Evolutionary conservation across 768 basidiomycete species (phyloP).

Genomic region (Russula brevipes): DNA sequence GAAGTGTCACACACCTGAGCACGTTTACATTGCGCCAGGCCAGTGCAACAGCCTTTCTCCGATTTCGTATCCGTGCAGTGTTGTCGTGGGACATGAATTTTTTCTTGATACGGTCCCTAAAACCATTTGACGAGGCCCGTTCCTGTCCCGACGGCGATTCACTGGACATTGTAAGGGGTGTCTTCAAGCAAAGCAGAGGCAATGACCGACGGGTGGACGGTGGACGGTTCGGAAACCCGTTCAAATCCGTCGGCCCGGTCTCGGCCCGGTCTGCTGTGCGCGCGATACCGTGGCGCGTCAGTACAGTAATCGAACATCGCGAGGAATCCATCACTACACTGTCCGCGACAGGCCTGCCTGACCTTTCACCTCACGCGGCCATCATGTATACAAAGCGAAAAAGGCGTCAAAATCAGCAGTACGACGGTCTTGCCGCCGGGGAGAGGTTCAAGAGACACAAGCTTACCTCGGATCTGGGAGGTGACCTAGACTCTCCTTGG

Average conservation of each 20-base stretch:
- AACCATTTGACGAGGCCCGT: not conserved
- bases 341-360: not conserved
- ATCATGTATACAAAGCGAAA: constrained; percentile 57
- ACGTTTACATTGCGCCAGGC: constrained; percentile 12
- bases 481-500: constrained; percentile 49
- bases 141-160: not conserved
- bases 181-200: not conserved
- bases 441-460: constrained; percentile 57
- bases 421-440: constrained; percentile 53
- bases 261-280: constrained; percentile 11
- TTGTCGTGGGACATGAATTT: constrained; percentile 6
- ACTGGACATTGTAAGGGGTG: not conserved
- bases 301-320: constrained; percentile 1
- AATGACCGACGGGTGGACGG: too few relatives aligned
- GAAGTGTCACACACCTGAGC: constrained; percentile 16
- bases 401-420: constrained; percentile 42
- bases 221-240: too few relatives aligned
- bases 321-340: not conserved
- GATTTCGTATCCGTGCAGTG: constrained; percentile 15
- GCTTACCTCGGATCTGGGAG: constrained; percentile 36
- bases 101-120: constrained; percentile 4
- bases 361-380: constrained; percentile 17
- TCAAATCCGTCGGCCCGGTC: not conserved
- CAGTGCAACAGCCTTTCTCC: constrained; percentile 4
- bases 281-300: constrained; percentile 1